Evolutionary conservation across 495 filamentous ascomycete species (phyloP).

Genomic region (Hyaloscypha variabilis): DNA sequence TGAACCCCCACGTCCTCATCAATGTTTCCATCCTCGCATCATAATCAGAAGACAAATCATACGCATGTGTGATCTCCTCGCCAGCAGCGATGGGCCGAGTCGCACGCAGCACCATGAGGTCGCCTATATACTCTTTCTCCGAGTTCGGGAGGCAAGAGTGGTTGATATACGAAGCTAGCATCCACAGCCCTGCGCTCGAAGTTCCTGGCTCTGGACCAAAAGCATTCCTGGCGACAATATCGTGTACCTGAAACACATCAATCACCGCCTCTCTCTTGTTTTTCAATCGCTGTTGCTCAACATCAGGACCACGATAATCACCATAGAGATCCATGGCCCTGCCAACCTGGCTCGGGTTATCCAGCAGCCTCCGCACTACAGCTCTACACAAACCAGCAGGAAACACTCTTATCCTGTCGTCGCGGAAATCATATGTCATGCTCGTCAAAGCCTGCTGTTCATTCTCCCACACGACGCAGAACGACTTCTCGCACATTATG

Average conservation of each 20-base stretch:
- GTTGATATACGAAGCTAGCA: slow-evolving; percentile 55
- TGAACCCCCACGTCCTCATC: slow-evolving; percentile 48
- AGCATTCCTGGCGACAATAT: slow-evolving; percentile 40
- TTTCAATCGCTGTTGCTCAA: slow-evolving; percentile 41
- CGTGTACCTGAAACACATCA: slow-evolving; percentile 41
- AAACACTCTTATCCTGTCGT: slow-evolving; percentile 37
- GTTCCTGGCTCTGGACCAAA: slow-evolving; percentile 33
- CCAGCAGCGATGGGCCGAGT: slow-evolving; percentile 42
- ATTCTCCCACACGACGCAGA: slow-evolving; percentile 39
- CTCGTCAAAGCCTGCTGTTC: slow-evolving; percentile 33
- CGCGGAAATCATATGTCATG: slow-evolving; percentile 27
- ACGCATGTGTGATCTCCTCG: slow-evolving; percentile 49
- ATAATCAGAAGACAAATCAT: slow-evolving; percentile 27
- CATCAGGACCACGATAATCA: slow-evolving; percentile 35
- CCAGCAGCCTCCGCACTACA: slow-evolving; percentile 46
- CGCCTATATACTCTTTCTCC: slow-evolving; percentile 54
- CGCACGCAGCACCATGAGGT: slow-evolving; percentile 61
- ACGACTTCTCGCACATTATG: slow-evolving; percentile 58
- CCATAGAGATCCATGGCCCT: slow-evolving; percentile 46
- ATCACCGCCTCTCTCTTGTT: slow-evolving; percentile 29
- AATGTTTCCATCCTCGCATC: slow-evolving; percentile 25
- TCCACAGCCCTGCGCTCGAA: slow-evolving; percentile 51
- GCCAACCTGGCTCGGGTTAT: slow-evolving; percentile 49
- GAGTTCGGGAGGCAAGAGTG: slow-evolving; percentile 54
- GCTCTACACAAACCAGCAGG: slow-evolving; percentile 42